Conservation (phyloP, 345 rosid genomes). For the Euphorbia lathyris region DNA sequence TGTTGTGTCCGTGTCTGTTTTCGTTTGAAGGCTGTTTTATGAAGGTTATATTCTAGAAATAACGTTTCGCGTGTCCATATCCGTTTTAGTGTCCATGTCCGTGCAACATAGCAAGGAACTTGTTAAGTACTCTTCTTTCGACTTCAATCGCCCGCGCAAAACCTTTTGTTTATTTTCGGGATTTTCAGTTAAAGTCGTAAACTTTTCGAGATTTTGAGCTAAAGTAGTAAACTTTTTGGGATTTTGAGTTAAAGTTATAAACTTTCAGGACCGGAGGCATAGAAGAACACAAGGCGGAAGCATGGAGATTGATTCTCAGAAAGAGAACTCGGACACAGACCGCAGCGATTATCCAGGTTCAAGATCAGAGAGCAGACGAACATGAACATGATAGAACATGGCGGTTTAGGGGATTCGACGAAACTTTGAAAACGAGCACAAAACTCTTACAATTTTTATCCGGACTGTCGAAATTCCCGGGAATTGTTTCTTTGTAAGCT, state of each 20-base stretch:
- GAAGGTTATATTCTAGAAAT: too few species aligned
- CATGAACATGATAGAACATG: slow-evolving; percentile 18
- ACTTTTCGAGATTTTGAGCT: not conserved
- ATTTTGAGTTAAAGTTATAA: not conserved
- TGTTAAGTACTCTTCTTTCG: not conserved
- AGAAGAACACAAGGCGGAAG: slow-evolving; percentile 59
- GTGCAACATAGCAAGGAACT: too few species aligned
- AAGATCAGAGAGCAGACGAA: slow-evolving; percentile 57
- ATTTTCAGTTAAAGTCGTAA: not conserved
- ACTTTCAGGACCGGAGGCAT: slow-evolving; percentile 73
- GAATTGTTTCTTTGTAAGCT: slow-evolving; percentile 24
- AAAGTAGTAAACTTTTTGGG: not conserved
- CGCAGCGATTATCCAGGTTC: slow-evolving; percentile 52
- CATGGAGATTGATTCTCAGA: slow-evolving; percentile 66
- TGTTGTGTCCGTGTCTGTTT: too few species aligned
- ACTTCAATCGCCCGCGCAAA: not conserved
- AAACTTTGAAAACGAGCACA: not conserved
- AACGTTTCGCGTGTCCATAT: too few species aligned
- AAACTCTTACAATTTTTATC: slow-evolving; percentile 17
- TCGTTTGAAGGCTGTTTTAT: too few species aligned
- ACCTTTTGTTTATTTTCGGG: not conserved
- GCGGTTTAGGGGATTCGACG: not conserved
- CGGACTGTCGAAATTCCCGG: slow-evolving; percentile 15
- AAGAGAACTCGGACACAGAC: slow-evolving; percentile 76
- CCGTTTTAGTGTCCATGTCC: too few species aligned